Base-by-base conservation (phyloP, 495 filamentous ascomycete species). In the Ramalina intermedia region DNA sequence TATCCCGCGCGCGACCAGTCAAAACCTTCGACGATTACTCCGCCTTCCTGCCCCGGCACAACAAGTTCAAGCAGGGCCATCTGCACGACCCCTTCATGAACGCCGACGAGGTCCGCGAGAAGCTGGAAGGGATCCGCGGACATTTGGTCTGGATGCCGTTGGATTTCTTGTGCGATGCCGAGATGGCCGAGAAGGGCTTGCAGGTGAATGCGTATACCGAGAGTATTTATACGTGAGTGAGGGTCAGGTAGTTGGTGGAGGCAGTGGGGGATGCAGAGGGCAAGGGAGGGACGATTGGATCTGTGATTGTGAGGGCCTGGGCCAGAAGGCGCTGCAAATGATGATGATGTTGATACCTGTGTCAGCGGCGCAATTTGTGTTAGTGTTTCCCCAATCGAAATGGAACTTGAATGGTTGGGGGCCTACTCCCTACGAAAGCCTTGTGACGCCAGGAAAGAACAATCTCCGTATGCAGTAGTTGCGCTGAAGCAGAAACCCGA, bases 61-160 rank as follows among this genome's bases (percentile, higher is more conserved):
- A 78, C 48, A 70, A 75, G 0, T 74, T 80, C 45, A 89, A 86
- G 64, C 65, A 84, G 33, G 88, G 89, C 0, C 89, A 96, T 65
- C 71, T 96, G 48, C 91, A 82, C 59, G 84, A 90, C 58, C 74
- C 73, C 11, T 85, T 78, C 66, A 71, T 81, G 53, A 79, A 84
- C 0, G 71, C 73, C 1, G 62, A 75, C 20, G 80, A 90, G 41
- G 78, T 93, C 13, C 72, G 84, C 20, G 55, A 72, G 58, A 85
- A 87, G 63, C 68, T 98, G 29, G 81, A 86, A 58, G 66, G 75
- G 53, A 78, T 96, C 59, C 82, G 78, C 62, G 91, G 90, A 0
- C 91, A 96, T 70, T 62, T 98, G 24, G 88, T 98, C 0, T 96
- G 90, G 90, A 86, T 95, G 82, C 89, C 87, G 42, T 58, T 96